These are phyloP conservation scores for Phytophthora litchii DNA, from an alignment of 352 stramenopile genomes.

Conservation along the genomic window DNA sequence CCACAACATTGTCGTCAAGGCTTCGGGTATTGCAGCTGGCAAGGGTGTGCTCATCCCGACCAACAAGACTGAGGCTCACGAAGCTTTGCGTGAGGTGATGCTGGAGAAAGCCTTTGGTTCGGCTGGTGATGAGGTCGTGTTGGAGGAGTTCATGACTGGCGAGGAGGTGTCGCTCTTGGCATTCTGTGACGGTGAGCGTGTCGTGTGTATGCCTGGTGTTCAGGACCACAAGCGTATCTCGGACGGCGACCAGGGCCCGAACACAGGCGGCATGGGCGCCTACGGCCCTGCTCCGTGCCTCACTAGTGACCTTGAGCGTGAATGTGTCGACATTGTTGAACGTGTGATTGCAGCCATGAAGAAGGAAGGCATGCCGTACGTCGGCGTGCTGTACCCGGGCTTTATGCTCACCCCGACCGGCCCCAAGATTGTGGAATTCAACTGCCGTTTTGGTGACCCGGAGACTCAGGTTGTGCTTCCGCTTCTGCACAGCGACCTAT, in stretches of 20 bases:
- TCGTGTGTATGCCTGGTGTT: slow-evolving; percentile 95
- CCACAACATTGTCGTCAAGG: slow-evolving; percentile 98
- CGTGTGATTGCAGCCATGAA: slow-evolving; percentile 83
- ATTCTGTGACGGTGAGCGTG: slow-evolving; percentile 97
- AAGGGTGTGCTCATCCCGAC: slow-evolving; percentile 98
- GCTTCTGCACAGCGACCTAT: slow-evolving; percentile 97
- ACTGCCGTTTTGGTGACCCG: slow-evolving; percentile 99
- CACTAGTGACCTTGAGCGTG: slow-evolving; percentile 89
- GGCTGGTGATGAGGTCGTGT: slow-evolving; percentile 96
- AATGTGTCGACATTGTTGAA: slow-evolving; percentile 92
- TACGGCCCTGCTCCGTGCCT: slow-evolving; percentile 98
- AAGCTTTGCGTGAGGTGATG: slow-evolving; percentile 97
- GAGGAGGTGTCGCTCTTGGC: slow-evolving; percentile 98
- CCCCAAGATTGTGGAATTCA: slow-evolving; percentile 99
- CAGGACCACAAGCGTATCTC: slow-evolving; percentile 99
- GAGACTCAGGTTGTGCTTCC: slow-evolving; percentile 99
- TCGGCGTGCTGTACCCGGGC: slow-evolving; percentile 98
- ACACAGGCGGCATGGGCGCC: slow-evolving; percentile 99
- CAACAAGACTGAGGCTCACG: slow-evolving; percentile 92
- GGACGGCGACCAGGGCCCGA: slow-evolving; percentile 97
- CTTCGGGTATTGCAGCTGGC: slow-evolving; percentile 98
- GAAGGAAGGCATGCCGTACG: slow-evolving; percentile 97
- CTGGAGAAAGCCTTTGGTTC: slow-evolving; percentile 96
- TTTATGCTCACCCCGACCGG: slow-evolving; percentile 95
- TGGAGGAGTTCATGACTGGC: slow-evolving; percentile 98